Conservation (phyloP, 441 rosid genomes). For the Populus hybrid region DNA sequence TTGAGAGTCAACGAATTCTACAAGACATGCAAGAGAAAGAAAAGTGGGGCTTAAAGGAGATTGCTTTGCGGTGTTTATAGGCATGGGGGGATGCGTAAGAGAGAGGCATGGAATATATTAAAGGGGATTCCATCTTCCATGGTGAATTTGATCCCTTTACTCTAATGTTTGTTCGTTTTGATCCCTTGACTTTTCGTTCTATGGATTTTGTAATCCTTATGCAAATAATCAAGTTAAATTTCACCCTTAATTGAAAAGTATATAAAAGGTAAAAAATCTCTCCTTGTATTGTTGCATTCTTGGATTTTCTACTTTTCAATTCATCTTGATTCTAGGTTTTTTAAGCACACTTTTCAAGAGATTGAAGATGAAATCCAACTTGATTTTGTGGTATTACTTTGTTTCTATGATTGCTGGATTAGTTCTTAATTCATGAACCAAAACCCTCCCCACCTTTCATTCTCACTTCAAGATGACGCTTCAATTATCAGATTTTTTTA, state of each 20-base stretch:
- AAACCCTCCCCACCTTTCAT: neutral
- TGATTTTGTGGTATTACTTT: no score
- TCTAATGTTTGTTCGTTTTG: conserved; percentile 12
- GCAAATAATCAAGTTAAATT: neutral
- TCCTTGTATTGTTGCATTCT: no score
- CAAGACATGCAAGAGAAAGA: neutral
- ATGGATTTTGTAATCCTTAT: neutral
- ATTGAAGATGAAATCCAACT: neutral
- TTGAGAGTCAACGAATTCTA: neutral
- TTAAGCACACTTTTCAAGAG: neutral
- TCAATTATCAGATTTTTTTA: neutral
- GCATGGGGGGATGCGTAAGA: conserved; percentile 21
- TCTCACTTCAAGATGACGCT: neutral
- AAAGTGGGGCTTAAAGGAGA: neutral
- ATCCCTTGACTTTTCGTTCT: no score
- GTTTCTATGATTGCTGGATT: neutral
- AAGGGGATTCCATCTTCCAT: neutral
- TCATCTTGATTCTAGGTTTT: neutral
- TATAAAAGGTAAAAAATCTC: no score
- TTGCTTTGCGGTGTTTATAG: conserved; percentile 7
- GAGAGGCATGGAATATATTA: conserved; percentile 32
- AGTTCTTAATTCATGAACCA: neutral
- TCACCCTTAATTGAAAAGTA: no score
- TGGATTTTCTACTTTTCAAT: neutral
- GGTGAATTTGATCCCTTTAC: neutral